Percentiles rank a stretch among this genome's conserved stretches.
Conservation (phyloP, 2,329 filamentous ascomycete species). For the Ophiostoma australiae region DNA sequence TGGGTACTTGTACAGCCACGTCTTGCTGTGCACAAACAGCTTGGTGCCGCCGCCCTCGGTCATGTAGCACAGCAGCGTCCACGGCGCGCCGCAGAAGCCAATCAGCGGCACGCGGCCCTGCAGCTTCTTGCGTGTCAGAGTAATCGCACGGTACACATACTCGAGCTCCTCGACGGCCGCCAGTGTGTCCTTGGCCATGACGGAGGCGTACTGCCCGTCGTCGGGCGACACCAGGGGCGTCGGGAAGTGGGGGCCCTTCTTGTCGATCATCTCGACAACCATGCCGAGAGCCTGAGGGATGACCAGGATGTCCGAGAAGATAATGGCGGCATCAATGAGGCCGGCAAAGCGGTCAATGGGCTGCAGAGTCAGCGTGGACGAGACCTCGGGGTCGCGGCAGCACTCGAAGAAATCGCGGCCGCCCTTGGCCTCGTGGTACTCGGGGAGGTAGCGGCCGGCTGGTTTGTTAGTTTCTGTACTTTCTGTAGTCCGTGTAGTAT, state of each 20-base stretch:
- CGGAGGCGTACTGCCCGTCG: slow-evolving; percentile 74
- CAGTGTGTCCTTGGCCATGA: slow-evolving; percentile 74
- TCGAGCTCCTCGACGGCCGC: slow-evolving; percentile 70
- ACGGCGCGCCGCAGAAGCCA: slow-evolving; percentile 94
- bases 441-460: slow-evolving; percentile 95
- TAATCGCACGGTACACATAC: slow-evolving; percentile 96
- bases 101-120: slow-evolving; percentile 85
- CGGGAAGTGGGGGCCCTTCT: slow-evolving; percentile 93
- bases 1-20: slow-evolving; percentile 89
- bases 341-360: slow-evolving; percentile 87
- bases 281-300: slow-evolving; percentile 98
- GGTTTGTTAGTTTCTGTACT: background rate
- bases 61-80: slow-evolving; percentile 98
- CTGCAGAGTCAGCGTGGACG: slow-evolving; percentile 88
- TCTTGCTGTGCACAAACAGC: slow-evolving; percentile 89
- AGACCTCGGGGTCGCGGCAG: slow-evolving; percentile 87
- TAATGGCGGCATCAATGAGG: slow-evolving; percentile 92
- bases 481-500: background rate
- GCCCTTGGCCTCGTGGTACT: slow-evolving; percentile 95
- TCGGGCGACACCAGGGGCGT: slow-evolving; percentile 71
- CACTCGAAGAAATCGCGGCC: slow-evolving; percentile 93
- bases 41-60: slow-evolving; percentile 96
- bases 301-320: slow-evolving; percentile 97
- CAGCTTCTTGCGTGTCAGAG: slow-evolving; percentile 81
- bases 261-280: slow-evolving; percentile 97